Conservation (phyloP, 2,329 filamentous ascomycete species). For the Colletotrichum lentis region DNA sequence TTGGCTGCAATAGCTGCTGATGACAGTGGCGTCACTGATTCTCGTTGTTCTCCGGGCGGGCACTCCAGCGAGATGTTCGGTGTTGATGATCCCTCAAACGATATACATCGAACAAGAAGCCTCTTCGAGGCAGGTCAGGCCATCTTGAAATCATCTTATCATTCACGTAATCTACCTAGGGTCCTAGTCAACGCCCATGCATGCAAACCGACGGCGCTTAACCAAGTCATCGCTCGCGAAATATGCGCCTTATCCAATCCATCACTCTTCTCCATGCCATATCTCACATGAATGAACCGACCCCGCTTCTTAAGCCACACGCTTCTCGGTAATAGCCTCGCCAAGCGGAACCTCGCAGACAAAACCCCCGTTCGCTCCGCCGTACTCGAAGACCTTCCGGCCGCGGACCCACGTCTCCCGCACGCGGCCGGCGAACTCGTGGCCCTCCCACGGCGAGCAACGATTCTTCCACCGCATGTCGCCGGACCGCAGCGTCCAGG, state of each 20-base stretch:
- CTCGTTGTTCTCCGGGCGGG: neutral
- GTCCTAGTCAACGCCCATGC: neutral
- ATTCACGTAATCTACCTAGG: neutral
- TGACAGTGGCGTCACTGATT: neutral
- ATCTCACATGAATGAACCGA: too few relatives aligned
- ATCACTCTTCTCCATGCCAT: neutral
- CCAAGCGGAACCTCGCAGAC: conserved; percentile 58
- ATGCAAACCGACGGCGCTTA: neutral
- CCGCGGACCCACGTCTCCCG: conserved; percentile 87
- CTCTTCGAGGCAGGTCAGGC: neutral
- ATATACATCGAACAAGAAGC: too few relatives aligned
- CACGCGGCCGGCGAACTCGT: conserved; percentile 78
- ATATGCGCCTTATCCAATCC: neutral
- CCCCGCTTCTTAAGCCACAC: conserved; percentile 49
- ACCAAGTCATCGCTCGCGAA: neutral
- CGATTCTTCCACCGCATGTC: conserved; percentile 97
- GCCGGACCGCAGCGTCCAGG: conserved; percentile 75
- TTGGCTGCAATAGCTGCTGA: neutral
- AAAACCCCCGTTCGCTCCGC: conserved; percentile 61
- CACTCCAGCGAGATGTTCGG: neutral
- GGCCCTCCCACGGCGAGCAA: conserved; percentile 88
- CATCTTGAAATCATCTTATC: neutral
- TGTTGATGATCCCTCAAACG: neutral
- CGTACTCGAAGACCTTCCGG: conserved; percentile 74
- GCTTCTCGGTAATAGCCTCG: conserved; percentile 68